These are phyloP conservation scores for Durotheca rogersii DNA, from an alignment of 495 filamentous ascomycete species.

Conservation along the genomic window DNA sequence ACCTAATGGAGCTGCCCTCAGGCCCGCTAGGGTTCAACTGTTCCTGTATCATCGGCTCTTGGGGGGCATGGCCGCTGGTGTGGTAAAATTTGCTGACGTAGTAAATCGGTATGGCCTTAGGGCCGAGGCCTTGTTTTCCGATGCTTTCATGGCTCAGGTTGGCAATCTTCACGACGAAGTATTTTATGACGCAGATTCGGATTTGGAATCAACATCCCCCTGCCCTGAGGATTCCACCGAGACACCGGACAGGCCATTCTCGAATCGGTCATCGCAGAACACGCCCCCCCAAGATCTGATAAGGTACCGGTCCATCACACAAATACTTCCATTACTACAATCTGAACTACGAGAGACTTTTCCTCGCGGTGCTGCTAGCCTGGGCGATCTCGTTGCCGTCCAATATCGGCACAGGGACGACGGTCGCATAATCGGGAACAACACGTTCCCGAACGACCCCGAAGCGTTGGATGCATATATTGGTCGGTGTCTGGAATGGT, in stretches of 20 bases:
- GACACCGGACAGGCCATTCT: not conserved
- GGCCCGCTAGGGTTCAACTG: constrained; percentile 79
- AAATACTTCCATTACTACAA: constrained; percentile 41
- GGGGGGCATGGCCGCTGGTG: constrained; percentile 65
- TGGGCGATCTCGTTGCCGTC: constrained; percentile 61
- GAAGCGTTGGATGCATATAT: constrained; percentile 63
- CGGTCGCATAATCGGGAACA: constrained; percentile 62
- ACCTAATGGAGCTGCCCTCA: constrained; percentile 67
- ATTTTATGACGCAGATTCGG: constrained; percentile 42
- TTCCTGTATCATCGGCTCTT: constrained; percentile 91
- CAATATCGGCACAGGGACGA: constrained; percentile 58
- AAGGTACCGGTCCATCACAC: constrained; percentile 42
- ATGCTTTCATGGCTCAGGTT: constrained; percentile 78
- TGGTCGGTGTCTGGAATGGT: constrained; percentile 73
- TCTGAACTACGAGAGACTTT: constrained; percentile 57
- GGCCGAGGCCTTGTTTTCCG: constrained; percentile 64
- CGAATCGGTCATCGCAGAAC: not conserved
- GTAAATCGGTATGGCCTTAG: constrained; percentile 70
- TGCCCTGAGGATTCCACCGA: not conserved
- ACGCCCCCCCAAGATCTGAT: constrained; percentile 47
- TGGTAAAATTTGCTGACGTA: constrained; percentile 66
- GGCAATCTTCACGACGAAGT: constrained; percentile 63
- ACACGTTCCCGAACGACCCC: constrained; percentile 69
- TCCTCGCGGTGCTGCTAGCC: constrained; percentile 49
- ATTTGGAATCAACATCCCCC: constrained; percentile 15